A percentile compares a stretch with the other conserved stretches of the same genome.
These are phyloP conservation scores for Cladosporium sp. DNA, from an alignment of 2,329 filamentous ascomycete species.

Conservation along the genomic window DNA sequence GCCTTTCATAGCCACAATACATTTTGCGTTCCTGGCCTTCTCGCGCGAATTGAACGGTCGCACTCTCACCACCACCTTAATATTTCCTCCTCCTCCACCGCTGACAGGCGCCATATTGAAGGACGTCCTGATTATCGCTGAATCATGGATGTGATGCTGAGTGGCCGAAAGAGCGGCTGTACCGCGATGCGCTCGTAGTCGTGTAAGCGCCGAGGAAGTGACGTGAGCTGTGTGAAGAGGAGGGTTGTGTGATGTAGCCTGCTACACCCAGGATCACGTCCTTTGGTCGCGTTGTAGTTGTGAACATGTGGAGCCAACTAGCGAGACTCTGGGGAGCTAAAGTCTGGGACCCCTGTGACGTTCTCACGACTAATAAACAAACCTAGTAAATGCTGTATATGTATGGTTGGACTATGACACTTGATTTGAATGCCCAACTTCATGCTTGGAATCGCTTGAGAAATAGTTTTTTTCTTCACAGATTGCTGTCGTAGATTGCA, in stretches of 20 bases:
- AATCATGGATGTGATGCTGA: constrained; percentile 11
- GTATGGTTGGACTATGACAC: too few species aligned
- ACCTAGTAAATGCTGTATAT: too few species aligned
- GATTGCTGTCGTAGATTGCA: too few species aligned
- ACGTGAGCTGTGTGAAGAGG: neutral
- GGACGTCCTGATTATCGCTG: constrained; percentile 15
- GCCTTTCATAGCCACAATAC: constrained; percentile 94
- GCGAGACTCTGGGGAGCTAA: too few species aligned
- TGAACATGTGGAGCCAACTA: too few species aligned
- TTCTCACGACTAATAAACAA: too few species aligned
- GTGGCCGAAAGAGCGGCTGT: neutral
- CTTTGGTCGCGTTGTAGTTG: too few species aligned
- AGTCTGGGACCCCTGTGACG: too few species aligned
- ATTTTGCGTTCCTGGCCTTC: constrained; percentile 92
- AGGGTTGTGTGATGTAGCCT: neutral
- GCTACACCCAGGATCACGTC: too few species aligned
- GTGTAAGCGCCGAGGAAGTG: neutral
- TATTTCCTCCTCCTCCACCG: constrained; percentile 77
- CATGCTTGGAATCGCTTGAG: too few species aligned
- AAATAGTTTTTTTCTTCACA: too few species aligned
- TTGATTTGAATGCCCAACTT: too few species aligned
- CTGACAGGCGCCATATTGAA: constrained; percentile 13
- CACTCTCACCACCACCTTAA: constrained; percentile 98
- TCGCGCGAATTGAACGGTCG: constrained; percentile 81
- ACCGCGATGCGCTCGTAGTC: neutral